Evolutionary conservation across 345 rosid genomes (phyloP), one percentile per base, ranked within the genome.

Genomic region (Anastatica hierochuntica): DNA sequence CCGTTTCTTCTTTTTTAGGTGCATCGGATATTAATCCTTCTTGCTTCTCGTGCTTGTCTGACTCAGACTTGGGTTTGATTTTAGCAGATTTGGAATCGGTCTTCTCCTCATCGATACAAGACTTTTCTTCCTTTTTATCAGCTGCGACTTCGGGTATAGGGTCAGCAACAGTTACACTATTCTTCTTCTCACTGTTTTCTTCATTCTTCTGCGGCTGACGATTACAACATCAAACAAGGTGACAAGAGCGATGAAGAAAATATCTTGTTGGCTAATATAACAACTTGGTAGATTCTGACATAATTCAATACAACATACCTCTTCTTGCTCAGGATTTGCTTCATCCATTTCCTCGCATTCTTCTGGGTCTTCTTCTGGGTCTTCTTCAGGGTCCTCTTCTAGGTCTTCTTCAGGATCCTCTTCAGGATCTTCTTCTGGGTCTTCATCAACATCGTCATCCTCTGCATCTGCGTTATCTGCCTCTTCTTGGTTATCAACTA

Each of bases 381-480:
- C 84, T 47, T 81, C 94, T 55, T 85, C 94, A 0, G 86, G 87
- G 47, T 85, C 87, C 64, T 62, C 67, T 23, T 73, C 85, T 0
- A 79, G 79, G 58, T 78, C 83, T 18, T 80, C 83, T 33, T 75
- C 84, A 3, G 70, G 64, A 1, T 73, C 83, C 10, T 48, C 62
- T 11, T 44, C 62, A 4, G 55, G 60, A 3, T 64, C 61, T 3
- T 65, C 71, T 2, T 75, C 85, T 0, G 81, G 79, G 62, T 79
- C 82, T 31, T 80, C 90, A 48, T 86, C 95, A 0, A 53, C 60
- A 4, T 73, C 77, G 8, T 48, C 53, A 15, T 37, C 67, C 35
- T 51, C 77, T 45, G 71, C 58, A 20, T 70, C 74, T 66, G 78
- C 78, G 49, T 72, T 60, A 48, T 63, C 72, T 34, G 10, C 76